Base-by-base conservation (phyloP, 495 filamentous ascomycete species). In the Schizothecium vesticola region DNA sequence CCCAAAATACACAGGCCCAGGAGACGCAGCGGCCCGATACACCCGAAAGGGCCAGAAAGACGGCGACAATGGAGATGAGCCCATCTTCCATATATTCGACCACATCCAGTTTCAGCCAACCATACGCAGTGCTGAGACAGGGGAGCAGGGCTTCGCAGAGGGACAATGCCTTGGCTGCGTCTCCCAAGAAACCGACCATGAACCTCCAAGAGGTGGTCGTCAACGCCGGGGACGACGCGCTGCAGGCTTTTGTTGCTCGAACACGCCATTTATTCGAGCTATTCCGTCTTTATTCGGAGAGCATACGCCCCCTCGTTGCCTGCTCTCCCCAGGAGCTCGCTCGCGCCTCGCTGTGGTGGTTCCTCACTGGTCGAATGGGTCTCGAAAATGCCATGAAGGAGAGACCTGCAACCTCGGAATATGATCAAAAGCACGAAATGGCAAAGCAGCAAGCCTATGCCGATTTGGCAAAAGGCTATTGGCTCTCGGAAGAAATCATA, bases 271-370 rank as follows among this genome's bases (percentile, higher is more conserved):
- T 92, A 71, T 85, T 86, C 65, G 85, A 86, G 67, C 80, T 92
- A 7, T 92, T 96, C 73, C 80, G 83, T 28, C 76, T 90, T 13
- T 89, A 92, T 59, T 89, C 91, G 3, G 90, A 94, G 72, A 83
- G 86, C 56, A 84, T 86, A n/a, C 86, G 85, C 65, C 87, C 90
- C 0, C 60, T 90, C n/a, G 77, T 82, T 64, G 83, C 82, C 64
- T 87, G 84, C 12, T 83, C 83, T 9, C 81, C 86, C 3, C 78
- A 85, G 22, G 86, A 92, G 72, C 88, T 93, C 82, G 81, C 91
- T 13, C 81, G 89, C 67, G 89, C 87, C 58, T 87, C 87, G 21
- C 76, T 90, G 3, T 97, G 93, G 93, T 97, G 93, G 93, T 96
- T 96, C 72, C 73, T 96, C 67, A 87, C 84, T 43, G 93, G 92